These are phyloP conservation scores for Xylaria venustula DNA, from an alignment of 495 filamentous ascomycete species.

Conservation along the genomic window DNA sequence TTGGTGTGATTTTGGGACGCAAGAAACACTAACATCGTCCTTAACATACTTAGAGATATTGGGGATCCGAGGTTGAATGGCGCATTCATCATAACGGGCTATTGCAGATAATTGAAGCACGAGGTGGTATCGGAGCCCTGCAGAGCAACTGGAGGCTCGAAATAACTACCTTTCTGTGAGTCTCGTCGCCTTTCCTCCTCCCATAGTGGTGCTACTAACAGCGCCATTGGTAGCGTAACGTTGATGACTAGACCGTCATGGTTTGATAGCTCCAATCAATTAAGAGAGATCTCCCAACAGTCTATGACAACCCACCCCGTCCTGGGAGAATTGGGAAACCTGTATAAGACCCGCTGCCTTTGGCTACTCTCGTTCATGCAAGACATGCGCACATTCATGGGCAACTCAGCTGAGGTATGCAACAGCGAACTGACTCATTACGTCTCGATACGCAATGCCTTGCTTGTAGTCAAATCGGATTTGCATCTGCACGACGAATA, in stretches of 20 bases:
- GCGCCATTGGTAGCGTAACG: neutral
- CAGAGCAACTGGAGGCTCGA: constrained; percentile 6
- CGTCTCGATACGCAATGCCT: neutral
- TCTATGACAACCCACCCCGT: neutral
- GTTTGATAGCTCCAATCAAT: constrained; percentile 8
- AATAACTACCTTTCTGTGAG: constrained; percentile 7
- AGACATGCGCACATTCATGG: constrained; percentile 6
- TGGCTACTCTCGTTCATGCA: constrained; percentile 9
- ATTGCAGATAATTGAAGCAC: constrained; percentile 1
- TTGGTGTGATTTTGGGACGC: too few species aligned
- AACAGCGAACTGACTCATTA: neutral
- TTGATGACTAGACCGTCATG: constrained; percentile 5
- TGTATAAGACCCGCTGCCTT: constrained; percentile 3
- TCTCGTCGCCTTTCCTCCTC: neutral
- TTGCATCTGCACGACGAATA: constrained; percentile 1
- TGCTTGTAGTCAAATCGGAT: neutral
- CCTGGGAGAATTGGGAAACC: neutral
- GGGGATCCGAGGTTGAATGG: constrained; percentile 6
- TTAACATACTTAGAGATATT: neutral
- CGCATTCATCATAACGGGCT: constrained; percentile 2
- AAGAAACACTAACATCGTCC: neutral
- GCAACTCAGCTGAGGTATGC: neutral
- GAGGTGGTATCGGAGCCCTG: neutral
- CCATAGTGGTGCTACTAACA: neutral
- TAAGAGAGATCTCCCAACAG: constrained; percentile 6